Percentiles rank a stretch among this genome's conserved stretches.
Evolutionary conservation across 2,329 filamentous ascomycete genomes (phyloP).

Genomic region (Beauveria asiatica): DNA sequence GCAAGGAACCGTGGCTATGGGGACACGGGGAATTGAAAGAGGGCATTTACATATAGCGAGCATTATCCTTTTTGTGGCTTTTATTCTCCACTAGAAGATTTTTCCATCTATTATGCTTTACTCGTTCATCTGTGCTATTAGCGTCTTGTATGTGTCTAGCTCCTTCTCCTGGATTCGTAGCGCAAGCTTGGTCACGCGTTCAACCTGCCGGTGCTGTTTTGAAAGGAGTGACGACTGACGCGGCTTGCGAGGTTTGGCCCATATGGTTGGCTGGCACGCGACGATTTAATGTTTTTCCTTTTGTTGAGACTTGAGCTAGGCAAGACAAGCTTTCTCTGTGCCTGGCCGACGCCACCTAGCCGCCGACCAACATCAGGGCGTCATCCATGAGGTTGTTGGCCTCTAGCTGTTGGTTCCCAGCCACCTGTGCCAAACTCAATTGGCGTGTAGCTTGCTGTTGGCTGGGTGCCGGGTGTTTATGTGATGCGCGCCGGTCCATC

Average conservation of each 20-base stretch:
- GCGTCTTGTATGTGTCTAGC: background rate
- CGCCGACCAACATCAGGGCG: background rate
- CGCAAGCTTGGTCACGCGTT: background rate
- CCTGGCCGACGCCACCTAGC: background rate
- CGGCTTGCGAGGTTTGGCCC: background rate
- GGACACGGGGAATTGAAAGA: conserved; percentile 11
- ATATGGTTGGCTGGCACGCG: background rate
- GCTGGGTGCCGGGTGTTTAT: background rate
- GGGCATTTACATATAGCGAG: conserved; percentile 26
- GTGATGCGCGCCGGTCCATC: background rate
- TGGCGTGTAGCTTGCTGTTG: background rate
- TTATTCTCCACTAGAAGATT: conserved; percentile 12
- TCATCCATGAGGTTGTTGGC: background rate
- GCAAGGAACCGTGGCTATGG: conserved; percentile 3
- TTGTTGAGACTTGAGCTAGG: background rate
- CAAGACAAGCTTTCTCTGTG: background rate
- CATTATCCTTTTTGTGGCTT: conserved; percentile 25
- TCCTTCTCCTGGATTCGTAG: background rate
- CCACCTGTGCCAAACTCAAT: background rate
- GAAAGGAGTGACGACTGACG: background rate
- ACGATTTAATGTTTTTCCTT: background rate
- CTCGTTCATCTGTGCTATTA: background rate
- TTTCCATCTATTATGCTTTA: background rate
- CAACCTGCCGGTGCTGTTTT: background rate
- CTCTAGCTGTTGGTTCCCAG: background rate